These are phyloP conservation scores for Botryobasidium botryosum DNA, from an alignment of 768 basidiomycete species.

Conservation along the genomic window DNA sequence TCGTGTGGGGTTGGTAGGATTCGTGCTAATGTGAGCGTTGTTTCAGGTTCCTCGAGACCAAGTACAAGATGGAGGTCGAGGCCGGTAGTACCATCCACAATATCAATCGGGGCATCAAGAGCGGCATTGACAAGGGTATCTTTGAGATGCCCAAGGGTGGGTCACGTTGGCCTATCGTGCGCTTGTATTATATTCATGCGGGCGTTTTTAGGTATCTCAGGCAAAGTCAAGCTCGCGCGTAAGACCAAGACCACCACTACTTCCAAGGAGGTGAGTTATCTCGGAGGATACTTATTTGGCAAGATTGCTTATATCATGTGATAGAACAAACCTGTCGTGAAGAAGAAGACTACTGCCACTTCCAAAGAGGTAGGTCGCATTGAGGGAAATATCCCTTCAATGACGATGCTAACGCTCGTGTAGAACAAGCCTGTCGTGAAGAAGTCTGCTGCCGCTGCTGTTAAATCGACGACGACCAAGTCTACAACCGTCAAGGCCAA, in stretches of 20 bases:
- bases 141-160: slow-evolving; percentile 1
- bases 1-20: neutral
- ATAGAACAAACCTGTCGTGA: no score
- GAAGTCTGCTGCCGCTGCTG: neutral
- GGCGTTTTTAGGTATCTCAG: neutral
- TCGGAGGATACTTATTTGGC: neutral
- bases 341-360: neutral
- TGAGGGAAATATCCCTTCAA: no score
- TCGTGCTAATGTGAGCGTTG: neutral
- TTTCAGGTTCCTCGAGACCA: neutral
- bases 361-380: neutral
- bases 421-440: no score
- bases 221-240: slow-evolving; percentile 9
- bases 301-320: no score
- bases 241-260: slow-evolving; percentile 4
- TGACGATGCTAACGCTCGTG: no score
- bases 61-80: neutral
- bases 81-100: neutral
- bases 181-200: neutral
- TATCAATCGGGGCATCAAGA: slow-evolving; percentile 1
- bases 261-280: neutral
- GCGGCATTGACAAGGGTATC: neutral
- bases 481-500: neutral
- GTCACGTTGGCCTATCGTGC: neutral
- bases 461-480: neutral